Conservation (phyloP, 169 alveolate genomes). For the Plasmodium sp. region DNA sequence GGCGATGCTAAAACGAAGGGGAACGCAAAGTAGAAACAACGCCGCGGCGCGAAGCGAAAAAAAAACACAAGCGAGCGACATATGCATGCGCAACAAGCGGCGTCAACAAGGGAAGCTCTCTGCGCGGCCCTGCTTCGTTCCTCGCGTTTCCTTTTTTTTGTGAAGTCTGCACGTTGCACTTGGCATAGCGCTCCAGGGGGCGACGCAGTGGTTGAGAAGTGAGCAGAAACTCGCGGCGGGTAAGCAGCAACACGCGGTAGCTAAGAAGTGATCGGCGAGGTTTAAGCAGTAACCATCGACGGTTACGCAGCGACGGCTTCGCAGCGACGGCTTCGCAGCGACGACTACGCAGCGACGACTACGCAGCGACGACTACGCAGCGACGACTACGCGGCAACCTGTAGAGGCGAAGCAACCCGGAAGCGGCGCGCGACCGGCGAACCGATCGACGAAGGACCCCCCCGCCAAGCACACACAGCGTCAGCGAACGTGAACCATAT, state of each 20-base stretch:
- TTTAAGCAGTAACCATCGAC: background rate
- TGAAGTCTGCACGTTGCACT: background rate
- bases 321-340: background rate
- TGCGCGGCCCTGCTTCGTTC: background rate
- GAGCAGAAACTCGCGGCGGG: too few relatives aligned
- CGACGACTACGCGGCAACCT: background rate
- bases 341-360: background rate
- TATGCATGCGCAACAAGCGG: background rate
- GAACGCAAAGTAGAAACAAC: background rate
- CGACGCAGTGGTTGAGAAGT: background rate
- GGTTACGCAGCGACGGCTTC: background rate
- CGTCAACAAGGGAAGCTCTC: background rate
- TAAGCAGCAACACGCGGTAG: background rate
- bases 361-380: background rate
- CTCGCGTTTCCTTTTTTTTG: background rate
- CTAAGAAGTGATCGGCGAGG: too few relatives aligned
- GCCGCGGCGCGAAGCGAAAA: background rate
- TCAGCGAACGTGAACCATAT: background rate
- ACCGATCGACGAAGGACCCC: background rate
- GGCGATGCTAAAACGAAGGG: background rate
- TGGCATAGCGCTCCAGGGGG: background rate
- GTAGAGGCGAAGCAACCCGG: background rate
- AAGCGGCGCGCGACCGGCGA: background rate
- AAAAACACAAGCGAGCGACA: background rate
- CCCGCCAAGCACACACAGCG: background rate